A percentile compares a stretch with the other conserved stretches of the same genome.
Evolutionary conservation across 1,284 basidiomycete species (phyloP).

Genomic region (Melanopsichium pennsylvanicum): DNA sequence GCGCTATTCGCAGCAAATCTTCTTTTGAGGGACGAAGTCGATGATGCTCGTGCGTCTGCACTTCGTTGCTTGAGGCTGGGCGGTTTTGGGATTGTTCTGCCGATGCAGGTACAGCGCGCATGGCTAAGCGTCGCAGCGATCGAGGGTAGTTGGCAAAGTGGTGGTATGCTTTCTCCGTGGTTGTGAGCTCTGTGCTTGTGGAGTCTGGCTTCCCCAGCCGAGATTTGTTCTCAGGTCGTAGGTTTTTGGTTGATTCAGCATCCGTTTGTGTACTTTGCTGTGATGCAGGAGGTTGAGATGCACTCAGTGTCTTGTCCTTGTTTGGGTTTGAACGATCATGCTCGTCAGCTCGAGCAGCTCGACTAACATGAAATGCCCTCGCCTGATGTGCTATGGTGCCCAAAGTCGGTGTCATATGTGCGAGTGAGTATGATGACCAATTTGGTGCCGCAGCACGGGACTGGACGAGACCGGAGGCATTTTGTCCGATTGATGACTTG

Average conservation of each 20-base stretch:
- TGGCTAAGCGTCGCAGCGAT: conserved; percentile 54
- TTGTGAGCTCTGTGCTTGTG: conserved; percentile 22
- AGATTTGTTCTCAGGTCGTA: not conserved
- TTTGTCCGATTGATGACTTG: not conserved
- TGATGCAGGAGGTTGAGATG: not conserved
- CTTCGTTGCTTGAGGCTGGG: conserved; percentile 9
- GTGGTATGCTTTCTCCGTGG: conserved; percentile 36
- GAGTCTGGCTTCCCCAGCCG: not conserved
- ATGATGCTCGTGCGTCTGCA: conserved; percentile 16
- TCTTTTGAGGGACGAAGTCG: conserved; percentile 56
- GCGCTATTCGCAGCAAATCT: conserved; percentile 85
- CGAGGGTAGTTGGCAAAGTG: conserved; percentile 61
- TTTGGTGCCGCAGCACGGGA: not conserved
- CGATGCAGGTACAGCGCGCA: conserved; percentile 47
- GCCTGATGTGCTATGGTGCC: conserved; percentile 9
- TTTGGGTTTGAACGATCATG: not conserved
- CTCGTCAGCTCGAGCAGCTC: not conserved
- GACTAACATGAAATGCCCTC: conserved; percentile 12
- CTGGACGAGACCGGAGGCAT: not conserved
- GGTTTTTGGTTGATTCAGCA: not conserved
- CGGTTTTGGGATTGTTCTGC: not conserved
- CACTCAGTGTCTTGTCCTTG: not conserved
- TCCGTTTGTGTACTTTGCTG: not conserved
- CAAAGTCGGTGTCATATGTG: not conserved
- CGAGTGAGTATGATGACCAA: not conserved